A percentile compares a stretch with the other conserved stretches of the same genome.
These are phyloP conservation scores for Fraxinus baroniana DNA, from an alignment of 305 asterid genomes.

Conservation along the genomic window DNA sequence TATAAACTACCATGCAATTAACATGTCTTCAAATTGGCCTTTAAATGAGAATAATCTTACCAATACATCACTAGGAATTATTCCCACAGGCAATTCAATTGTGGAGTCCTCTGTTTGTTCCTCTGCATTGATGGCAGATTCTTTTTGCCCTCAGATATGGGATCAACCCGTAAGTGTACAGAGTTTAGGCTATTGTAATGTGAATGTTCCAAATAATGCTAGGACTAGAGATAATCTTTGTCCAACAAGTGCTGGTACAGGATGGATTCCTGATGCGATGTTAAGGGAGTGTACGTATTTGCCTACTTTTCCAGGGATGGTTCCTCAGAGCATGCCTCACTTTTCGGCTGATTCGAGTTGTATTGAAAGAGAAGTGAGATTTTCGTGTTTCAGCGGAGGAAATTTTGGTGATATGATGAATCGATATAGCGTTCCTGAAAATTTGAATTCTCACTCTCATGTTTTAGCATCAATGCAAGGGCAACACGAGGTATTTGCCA, in stretches of 20 bases:
- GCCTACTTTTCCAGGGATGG: slow-evolving; percentile 51
- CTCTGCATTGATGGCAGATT: slow-evolving; percentile 39
- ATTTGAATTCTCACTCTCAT: slow-evolving; percentile 42
- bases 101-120: slow-evolving; percentile 43
- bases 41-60: slow-evolving; percentile 40
- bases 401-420: slow-evolving; percentile 55
- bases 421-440: slow-evolving; percentile 42
- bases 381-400: slow-evolving; percentile 80
- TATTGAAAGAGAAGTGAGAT: slow-evolving; percentile 85
- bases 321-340: slow-evolving; percentile 63
- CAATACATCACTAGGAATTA: slow-evolving; percentile 42
- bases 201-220: slow-evolving; percentile 38
- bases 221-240: slow-evolving; percentile 32
- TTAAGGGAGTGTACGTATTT: slow-evolving; percentile 56
- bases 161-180: slow-evolving; percentile 46
- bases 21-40: slow-evolving; percentile 59
- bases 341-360: slow-evolving; percentile 81
- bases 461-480: slow-evolving; percentile 44
- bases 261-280: slow-evolving; percentile 51
- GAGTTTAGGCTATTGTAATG: slow-evolving; percentile 50
- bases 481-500: slow-evolving; percentile 41
- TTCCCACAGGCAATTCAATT: slow-evolving; percentile 39
- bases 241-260: slow-evolving; percentile 35
- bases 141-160: slow-evolving; percentile 57
- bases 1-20: slow-evolving; percentile 43